These are phyloP conservation scores for Diutina rugosa DNA, from an alignment of 1,139 yeast genomes.

Conservation along the genomic window DNA sequence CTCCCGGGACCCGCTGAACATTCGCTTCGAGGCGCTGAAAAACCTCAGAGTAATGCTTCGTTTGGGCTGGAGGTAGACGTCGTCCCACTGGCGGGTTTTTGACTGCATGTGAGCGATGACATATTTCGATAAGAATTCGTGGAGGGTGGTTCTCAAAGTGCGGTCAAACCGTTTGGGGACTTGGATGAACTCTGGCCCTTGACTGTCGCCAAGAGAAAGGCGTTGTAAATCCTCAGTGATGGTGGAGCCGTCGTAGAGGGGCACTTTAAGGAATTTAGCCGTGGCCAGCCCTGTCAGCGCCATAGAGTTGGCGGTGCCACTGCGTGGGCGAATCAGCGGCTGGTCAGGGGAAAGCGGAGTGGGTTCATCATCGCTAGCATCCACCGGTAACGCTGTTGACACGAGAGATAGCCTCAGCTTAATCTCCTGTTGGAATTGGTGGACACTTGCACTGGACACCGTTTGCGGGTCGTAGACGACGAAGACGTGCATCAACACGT, in stretches of 20 bases:
- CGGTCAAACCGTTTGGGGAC: slow-evolving; percentile 26
- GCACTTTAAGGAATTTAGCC: slow-evolving; percentile 6
- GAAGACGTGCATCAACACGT: slow-evolving; percentile 36
- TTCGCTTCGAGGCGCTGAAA: slow-evolving; percentile 53
- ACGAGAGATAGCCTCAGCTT: slow-evolving; percentile 14
- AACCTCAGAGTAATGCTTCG: slow-evolving; percentile 63
- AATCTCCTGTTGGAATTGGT: slow-evolving; percentile 20
- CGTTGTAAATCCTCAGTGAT: slow-evolving; percentile 42
- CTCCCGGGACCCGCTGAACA: slow-evolving; percentile 19
- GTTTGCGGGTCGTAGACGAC: slow-evolving; percentile 21
- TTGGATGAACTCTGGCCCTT: slow-evolving; percentile 5
- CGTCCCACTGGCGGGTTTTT: slow-evolving; percentile 67
- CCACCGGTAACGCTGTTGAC: slow-evolving; percentile 16
- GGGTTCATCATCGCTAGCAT: background rate
- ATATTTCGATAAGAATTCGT: slow-evolving; percentile 42
- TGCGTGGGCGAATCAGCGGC: background rate
- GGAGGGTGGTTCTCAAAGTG: slow-evolving; percentile 28
- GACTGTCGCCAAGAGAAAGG: slow-evolving; percentile 11
- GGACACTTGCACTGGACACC: slow-evolving; percentile 8
- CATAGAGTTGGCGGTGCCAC: background rate
- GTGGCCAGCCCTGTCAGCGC: slow-evolving; percentile 1
- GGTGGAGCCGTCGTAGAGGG: slow-evolving; percentile 28
- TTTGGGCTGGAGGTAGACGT: slow-evolving; percentile 55
- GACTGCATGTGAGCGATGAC: slow-evolving; percentile 72
- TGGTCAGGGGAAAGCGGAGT: background rate